Evolutionary conservation across 2,329 filamentous ascomycete genomes (phyloP), one percentile per base, ranked within the genome.

Genomic region (Paracoccidioides lutzii): DNA sequence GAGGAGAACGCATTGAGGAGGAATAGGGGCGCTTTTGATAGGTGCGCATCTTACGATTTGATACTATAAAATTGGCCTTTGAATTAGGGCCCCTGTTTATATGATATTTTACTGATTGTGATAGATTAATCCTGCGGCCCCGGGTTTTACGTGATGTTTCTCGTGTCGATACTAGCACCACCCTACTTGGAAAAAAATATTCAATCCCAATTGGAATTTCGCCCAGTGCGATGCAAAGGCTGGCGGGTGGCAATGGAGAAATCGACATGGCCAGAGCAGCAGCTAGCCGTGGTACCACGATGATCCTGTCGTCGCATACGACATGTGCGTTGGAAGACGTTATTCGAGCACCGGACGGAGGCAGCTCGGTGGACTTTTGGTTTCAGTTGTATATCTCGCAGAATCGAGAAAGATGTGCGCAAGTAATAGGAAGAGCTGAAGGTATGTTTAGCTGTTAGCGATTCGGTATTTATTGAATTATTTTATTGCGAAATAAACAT

Each of bases 201-300:
- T 63, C 71, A 3, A 74, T 69, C 32, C 83, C 82, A 0, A 63
- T 86, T 1, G 65, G 86, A 0, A 77, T 84, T 60, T 84, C 84
- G 0, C 85, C 85, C 0, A 76, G 89, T 0, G 85, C 85, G 0
- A 83, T 87, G 0, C 84, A 88, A 62, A 73, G 72, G 1, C 82
- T 87, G 43, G 81, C 85, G 64, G 84, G 89, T 61, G 64, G 69
- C 0, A 79, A 86, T 59, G 80, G 75, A 3, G 85, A 89, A 61
- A 71, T 76, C 0, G 84, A 81, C 0, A 78, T 81, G 0, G 82
- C 85, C 0, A 68, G 72, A 9, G 83, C 81, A 0, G 84, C 81
- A 53, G 73, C 75, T 1, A 74, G 78, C 9, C 70, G 83, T 0
- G 71, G 76, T 1, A 74, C 89, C 0, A 83, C 86, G 0, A 87